Evolutionary conservation across 2,329 filamentous ascomycete genomes (phyloP), one percentile per base, ranked within the genome.

Genomic region (Pestalotiopsis sp.): DNA sequence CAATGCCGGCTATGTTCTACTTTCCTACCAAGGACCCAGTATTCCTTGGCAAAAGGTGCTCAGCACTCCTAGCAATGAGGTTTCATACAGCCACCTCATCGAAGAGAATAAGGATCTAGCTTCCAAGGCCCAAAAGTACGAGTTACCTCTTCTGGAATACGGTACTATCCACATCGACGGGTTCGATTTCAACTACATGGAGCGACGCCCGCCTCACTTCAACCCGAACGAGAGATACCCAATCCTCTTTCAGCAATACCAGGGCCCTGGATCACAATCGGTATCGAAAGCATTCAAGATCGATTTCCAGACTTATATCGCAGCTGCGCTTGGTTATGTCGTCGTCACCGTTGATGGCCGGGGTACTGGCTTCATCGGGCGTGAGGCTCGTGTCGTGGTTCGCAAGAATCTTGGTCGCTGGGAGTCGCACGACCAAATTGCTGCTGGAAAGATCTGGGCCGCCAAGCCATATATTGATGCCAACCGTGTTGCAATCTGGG

Each of bases 261-360:
- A 94, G 27, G 96, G 96, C 0, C 96, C 96, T 0, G 94, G 92
- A n/a, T 98, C 94, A 20, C 97, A 99, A 78, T 89, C 88, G 7
- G 96, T 99, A 2, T 86, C 89, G 74, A 95, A 95, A 78, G 87
- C 81, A 68, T 99, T 98, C 82, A 81, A 79, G 11, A 90, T 99
- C 69, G 93, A 98, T 78, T 99, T 97, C 78, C 94, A 98, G 78
- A 89, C 94, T 6, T 98, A 96, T 77, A 84, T 98, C 57, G 94
- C 96, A 39, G 92, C 94, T 0, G 90, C 85, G 23, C 87, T 99
- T 1, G 95, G 94, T 57, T 99, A 99, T 81, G 87, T 99, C 66
- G 95, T 98, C 49, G 92, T 99, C 63, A 98, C 95, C 0, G 92
- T 99, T 36, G 96, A 99, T 78, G 94, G 94, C 20, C 91, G 95